phyloP scores from a whole-genome alignment of 2,329 filamentous ascomycete genomes.

The Bretziella fagacearum region DNA sequence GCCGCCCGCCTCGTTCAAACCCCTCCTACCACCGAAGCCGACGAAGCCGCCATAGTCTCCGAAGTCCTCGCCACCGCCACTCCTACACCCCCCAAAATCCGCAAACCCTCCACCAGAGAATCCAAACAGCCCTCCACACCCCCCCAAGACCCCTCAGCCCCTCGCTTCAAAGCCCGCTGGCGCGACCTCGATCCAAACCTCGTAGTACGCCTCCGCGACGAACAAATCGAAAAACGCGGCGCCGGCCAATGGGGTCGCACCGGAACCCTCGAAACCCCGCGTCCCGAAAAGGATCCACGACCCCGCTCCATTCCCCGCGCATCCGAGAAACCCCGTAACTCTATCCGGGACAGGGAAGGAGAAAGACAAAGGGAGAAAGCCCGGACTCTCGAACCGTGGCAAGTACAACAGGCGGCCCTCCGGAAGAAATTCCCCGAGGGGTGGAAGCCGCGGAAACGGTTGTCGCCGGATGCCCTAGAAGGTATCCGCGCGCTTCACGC shows the following conservation, averaged over 20 bases:
- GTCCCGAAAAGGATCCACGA: background rate
- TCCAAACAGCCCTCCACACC: background rate
- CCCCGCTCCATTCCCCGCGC: background rate
- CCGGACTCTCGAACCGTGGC: conserved; percentile 38
- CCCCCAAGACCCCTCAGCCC: background rate
- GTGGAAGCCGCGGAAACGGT: conserved; percentile 69
- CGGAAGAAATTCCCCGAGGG: conserved; percentile 62
- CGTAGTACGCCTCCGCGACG: background rate
- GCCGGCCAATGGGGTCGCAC: background rate
- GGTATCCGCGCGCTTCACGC: conserved; percentile 71
- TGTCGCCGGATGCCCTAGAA: conserved; percentile 84
- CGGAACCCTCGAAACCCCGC: background rate
- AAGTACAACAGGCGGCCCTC: conserved; percentile 56
- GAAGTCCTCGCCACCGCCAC: conserved; percentile 5
- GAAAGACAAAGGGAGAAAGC: background rate
- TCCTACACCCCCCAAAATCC: conserved; percentile 1
- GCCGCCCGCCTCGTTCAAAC: too few relatives aligned
- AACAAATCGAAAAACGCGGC: background rate
- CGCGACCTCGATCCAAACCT: background rate
- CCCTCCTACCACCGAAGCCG: background rate
- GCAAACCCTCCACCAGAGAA: background rate
- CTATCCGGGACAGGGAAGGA: too few relatives aligned
- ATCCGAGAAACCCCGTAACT: background rate
- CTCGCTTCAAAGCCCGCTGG: conserved; percentile 8
- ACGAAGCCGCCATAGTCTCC: conserved; percentile 1